Evolutionary conservation across 345 rosid genomes (phyloP), one percentile per base, ranked within the genome.

Genomic region (Salix udensis): DNA sequence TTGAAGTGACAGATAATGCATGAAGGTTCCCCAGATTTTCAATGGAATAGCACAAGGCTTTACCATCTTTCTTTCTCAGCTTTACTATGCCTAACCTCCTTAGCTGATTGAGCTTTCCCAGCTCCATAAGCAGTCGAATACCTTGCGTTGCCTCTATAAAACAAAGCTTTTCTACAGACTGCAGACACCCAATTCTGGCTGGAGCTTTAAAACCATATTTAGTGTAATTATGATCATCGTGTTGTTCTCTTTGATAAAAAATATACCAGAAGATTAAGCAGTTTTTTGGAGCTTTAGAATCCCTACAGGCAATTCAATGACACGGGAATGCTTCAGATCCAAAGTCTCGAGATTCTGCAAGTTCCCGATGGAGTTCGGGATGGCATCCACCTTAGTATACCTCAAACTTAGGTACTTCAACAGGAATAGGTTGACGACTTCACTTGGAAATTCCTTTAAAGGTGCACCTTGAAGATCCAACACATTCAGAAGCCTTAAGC

Each of bases 11-110:
- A 7, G 70, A 66, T 0, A 78, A 36, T 61, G 79, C 75, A 13
- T 65, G 77, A 73, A 79, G 82, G n/a, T 72, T 71, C 18, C 48
- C 61, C 68, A 78, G 65, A 26, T 34, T 76, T 28, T 76, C 75
- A 23, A 82, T 68, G 5, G 82, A 79, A 42, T 80, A 76, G 70
- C 80, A 79, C 24, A 82, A 24, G 9, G 37, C 66, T 65, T 30
- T 26, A 4, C 78, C 77, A 68, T 82, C 72, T 67, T 69, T 74
- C 65, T 9, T 68, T 58, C 24, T 82, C 40, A 82, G 34, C 37
- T 68, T 82, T 14, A 52, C 37, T 37, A 82, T 65, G 42, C 79
- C 79, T 40, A 82, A 44, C 44, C 82, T 68, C 10, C 80, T 76
- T 23, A 79, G 67, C 21, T 79, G 74, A 24, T 21, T 64, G 23